A percentile compares a stretch with the other conserved stretches of the same genome.
Evolutionary conservation across 1,284 basidiomycete species (phyloP).

Genomic region (Pisolithus thermaeus): DNA sequence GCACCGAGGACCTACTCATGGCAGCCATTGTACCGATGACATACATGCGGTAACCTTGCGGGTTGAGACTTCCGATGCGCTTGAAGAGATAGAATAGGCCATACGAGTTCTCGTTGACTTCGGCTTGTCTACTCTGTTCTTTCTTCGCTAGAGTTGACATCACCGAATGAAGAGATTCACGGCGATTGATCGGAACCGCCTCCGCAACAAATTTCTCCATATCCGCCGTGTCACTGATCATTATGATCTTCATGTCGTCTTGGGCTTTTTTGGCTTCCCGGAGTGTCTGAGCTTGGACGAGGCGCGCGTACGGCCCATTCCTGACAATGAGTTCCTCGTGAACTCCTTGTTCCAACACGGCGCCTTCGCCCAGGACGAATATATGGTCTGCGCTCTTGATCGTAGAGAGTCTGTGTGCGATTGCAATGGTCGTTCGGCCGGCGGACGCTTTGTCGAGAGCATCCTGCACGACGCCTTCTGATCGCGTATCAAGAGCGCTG

Average conservation of each 20-base stretch:
- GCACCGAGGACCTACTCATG: conserved; percentile 33
- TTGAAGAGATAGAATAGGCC: conserved; percentile 58
- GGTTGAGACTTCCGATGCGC: conserved; percentile 67
- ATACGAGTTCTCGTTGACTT: conserved; percentile 38
- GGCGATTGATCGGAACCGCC: conserved; percentile 62
- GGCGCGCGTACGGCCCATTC: conserved; percentile 69
- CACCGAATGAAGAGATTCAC: conserved; percentile 61
- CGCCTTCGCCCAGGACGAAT: conserved; percentile 82
- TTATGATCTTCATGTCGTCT: conserved; percentile 25
- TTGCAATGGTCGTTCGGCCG: conserved; percentile 76
- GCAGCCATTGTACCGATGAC: conserved; percentile 50
- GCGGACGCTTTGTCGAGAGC: conserved; percentile 89
- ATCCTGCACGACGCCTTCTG: conserved; percentile 91
- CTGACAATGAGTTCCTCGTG: conserved; percentile 68
- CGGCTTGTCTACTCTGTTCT: conserved; percentile 32
- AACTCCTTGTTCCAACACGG: conserved; percentile 79
- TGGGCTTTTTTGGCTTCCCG: conserved; percentile 40
- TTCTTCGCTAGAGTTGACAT: conserved; percentile 60
- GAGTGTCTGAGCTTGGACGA: conserved; percentile 78
- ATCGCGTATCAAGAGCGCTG: conserved; percentile 84
- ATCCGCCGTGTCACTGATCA: conserved; percentile 32
- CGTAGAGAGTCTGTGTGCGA: conserved; percentile 73
- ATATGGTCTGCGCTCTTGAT: conserved; percentile 83
- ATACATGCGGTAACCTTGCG: conserved; percentile 53
- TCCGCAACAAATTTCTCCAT: conserved; percentile 51